phyloP scores from a whole-genome alignment of 192 early-diverging fungal species.

The Phycomyces blakesleeanus region DNA sequence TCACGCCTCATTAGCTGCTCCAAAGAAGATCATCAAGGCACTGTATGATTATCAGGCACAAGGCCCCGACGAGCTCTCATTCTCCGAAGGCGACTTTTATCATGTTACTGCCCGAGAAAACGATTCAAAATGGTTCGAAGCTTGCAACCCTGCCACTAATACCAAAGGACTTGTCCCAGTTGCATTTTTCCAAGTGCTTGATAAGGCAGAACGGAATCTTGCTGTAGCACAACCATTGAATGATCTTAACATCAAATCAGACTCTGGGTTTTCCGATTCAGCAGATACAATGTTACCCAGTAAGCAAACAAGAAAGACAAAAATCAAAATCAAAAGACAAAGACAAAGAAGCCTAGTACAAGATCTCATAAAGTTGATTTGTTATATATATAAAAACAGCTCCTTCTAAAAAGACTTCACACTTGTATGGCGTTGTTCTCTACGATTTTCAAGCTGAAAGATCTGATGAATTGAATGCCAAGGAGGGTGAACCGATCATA shows the following conservation, averaged over 20 bases:
- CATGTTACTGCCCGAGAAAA: constrained; percentile 63
- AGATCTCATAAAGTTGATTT: too few species aligned
- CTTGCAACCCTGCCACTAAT: constrained; percentile 63
- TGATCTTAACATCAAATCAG: too few species aligned
- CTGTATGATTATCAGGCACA: constrained; percentile 62
- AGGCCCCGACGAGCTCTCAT: constrained; percentile 62
- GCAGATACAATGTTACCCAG: neutral
- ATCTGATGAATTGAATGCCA: constrained; percentile 67
- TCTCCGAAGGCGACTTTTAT: constrained; percentile 74
- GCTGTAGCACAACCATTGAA: too few species aligned
- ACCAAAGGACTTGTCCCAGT: constrained; percentile 67
- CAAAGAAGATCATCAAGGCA: constrained; percentile 74
- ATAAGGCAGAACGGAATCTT: constrained; percentile 41
- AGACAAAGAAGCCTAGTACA: too few species aligned
- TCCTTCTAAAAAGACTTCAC: constrained; percentile 24
- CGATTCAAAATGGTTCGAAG: constrained; percentile 68
- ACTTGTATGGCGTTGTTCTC: constrained; percentile 67
- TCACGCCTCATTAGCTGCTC: constrained; percentile 27
- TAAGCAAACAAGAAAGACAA: too few species aligned
- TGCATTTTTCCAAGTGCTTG: constrained; percentile 64
- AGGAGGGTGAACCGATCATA: constrained; percentile 66
- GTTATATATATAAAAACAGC: constrained; percentile 2
- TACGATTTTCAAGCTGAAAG: constrained; percentile 73
- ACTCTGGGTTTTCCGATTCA: neutral
- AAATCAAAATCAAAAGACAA: too few species aligned